phyloP scores from a whole-genome alignment of 2,329 filamentous ascomycete species.

The Colletotrichum sp. region DNA sequence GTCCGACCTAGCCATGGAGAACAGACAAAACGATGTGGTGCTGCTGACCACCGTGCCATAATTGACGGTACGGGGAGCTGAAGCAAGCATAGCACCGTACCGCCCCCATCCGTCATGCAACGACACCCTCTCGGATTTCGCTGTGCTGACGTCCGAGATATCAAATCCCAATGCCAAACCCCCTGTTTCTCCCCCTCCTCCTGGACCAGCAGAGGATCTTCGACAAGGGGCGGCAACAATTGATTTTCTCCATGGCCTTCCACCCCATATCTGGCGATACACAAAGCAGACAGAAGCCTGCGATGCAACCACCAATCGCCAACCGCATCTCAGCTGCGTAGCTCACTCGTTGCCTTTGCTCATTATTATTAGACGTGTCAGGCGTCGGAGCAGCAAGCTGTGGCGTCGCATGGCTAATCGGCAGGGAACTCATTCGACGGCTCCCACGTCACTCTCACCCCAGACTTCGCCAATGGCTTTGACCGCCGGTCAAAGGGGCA shows the following conservation, averaged over 20 bases:
- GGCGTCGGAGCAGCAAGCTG: not conserved
- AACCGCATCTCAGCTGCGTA: too few species aligned
- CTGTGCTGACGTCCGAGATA: constrained; percentile 4
- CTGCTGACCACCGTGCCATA: not conserved
- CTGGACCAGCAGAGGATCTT: not conserved
- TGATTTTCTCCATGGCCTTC: not conserved
- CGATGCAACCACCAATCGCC: not conserved
- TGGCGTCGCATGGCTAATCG: not conserved
- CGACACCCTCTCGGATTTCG: not conserved
- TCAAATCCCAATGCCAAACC: not conserved
- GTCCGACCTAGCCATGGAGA: not conserved
- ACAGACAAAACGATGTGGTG: not conserved
- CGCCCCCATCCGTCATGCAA: not conserved
- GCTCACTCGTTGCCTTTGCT: not conserved
- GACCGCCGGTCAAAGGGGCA: not conserved
- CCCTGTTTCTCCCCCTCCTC: not conserved
- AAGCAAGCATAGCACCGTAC: not conserved
- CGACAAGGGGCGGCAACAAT: constrained; percentile 1
- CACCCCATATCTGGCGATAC: not conserved
- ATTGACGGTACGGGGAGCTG: not conserved
- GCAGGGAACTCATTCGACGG: not conserved
- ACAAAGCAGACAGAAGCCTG: not conserved
- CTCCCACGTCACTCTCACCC: constrained; percentile 9
- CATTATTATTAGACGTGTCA: not conserved
- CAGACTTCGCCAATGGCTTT: not conserved